Conservation (phyloP, 495 filamentous ascomycete genomes). For the Aspergillus incahuasiensis region DNA sequence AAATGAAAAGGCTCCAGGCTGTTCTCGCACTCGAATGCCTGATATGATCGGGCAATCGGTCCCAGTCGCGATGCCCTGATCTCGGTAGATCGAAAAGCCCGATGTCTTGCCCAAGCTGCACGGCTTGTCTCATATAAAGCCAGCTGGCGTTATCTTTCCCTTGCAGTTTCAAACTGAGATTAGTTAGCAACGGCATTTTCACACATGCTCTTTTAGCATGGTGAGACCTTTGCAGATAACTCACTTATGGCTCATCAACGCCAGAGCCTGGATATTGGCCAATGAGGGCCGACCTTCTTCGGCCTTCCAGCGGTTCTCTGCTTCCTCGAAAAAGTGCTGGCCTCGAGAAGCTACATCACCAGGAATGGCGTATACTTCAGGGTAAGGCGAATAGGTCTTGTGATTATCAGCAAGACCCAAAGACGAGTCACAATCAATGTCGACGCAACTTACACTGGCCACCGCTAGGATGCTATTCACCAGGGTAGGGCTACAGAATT, state of each 20-base stretch:
- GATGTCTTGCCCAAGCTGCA: constrained; percentile 32
- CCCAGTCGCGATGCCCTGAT: constrained; percentile 4
- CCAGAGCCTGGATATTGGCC: constrained; percentile 34
- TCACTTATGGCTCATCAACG: constrained; percentile 35
- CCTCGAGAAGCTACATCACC: constrained; percentile 29
- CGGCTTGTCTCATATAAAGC: constrained; percentile 33
- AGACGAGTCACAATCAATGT: background rate
- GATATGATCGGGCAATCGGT: constrained; percentile 16
- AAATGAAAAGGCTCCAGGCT: constrained; percentile 34
- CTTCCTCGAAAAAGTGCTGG: constrained; percentile 29
- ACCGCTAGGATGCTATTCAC: constrained; percentile 40
- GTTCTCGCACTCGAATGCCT: constrained; percentile 25
- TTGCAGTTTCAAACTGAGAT: constrained; percentile 28
- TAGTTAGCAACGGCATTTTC: constrained; percentile 11
- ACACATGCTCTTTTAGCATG: background rate
- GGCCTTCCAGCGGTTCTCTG: constrained; percentile 31
- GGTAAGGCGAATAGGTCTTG: constrained; percentile 44
- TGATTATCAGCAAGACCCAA: constrained; percentile 4
- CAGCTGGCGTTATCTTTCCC: constrained; percentile 30
- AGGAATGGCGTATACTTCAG: constrained; percentile 37
- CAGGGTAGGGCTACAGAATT: constrained; percentile 35
- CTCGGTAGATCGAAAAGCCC: constrained; percentile 24
- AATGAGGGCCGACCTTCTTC: constrained; percentile 31
- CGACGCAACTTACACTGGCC: constrained; percentile 31
- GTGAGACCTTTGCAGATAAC: constrained; percentile 9